phyloP scores from a whole-genome alignment of 495 filamentous ascomycete species.

The Stereocaulon alpinum region DNA sequence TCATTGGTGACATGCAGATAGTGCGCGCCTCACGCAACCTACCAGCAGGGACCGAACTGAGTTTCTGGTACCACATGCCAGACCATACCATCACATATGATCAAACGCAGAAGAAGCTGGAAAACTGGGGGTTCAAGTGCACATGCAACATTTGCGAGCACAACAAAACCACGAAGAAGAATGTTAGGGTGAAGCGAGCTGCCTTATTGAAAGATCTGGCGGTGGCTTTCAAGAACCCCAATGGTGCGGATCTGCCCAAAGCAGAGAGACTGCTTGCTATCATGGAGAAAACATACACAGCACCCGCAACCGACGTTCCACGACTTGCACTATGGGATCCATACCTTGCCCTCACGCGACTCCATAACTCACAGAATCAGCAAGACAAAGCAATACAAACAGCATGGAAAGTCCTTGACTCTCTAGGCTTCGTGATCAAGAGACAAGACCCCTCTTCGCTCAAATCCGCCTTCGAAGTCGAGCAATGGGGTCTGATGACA shows the following conservation, averaged over 20 bases:
- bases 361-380: conserved; percentile 10
- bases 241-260: conserved; percentile 1
- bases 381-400: conserved; percentile 23
- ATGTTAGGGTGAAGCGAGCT: conserved; percentile 13
- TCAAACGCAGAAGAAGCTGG: conserved; percentile 17
- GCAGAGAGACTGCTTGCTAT: conserved; percentile 19
- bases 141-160: conserved; percentile 33
- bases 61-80: conserved; percentile 27
- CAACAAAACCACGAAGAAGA: conserved; percentile 13
- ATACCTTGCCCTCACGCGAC: conserved; percentile 25
- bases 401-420: conserved; percentile 26
- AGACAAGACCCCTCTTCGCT: conserved; percentile 5
- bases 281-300: conserved; percentile 28
- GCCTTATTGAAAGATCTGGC: conserved; percentile 10
- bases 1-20: conserved; percentile 50
- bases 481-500: conserved; percentile 33
- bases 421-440: conserved; percentile 34
- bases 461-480: conserved; percentile 24
- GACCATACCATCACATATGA: conserved; percentile 17
- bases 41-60: conserved; percentile 38
- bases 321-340: conserved; percentile 24
- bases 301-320: conserved; percentile 23
- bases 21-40: conserved; percentile 40
- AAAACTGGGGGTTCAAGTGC: conserved; percentile 40
- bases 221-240: not conserved